Conservation (phyloP, 169 alveolate genomes). For the Babesia caballi region DNA sequence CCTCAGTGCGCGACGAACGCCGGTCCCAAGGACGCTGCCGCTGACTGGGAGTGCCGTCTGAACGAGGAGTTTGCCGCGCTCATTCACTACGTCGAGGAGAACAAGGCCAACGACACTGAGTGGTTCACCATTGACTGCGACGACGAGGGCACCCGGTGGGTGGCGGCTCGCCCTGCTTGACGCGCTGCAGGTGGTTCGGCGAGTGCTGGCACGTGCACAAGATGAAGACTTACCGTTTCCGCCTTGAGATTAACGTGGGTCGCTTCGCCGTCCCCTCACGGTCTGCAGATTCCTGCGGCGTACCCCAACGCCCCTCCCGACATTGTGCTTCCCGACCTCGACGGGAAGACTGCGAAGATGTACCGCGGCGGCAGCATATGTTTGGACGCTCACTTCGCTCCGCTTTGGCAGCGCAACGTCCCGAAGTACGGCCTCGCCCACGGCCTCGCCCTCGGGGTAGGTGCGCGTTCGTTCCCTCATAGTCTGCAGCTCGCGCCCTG, state of each 20-base stretch:
- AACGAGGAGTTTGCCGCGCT: slow-evolving; percentile 91
- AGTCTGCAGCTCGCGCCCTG: slow-evolving; percentile 91
- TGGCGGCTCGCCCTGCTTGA: too few relatives aligned
- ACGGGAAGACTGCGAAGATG: slow-evolving; percentile 96
- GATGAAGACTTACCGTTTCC: slow-evolving; percentile 87
- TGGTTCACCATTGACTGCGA: slow-evolving; percentile 93
- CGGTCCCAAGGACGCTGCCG: slow-evolving; percentile 87
- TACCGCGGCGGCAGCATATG: slow-evolving; percentile 98
- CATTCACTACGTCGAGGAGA: slow-evolving; percentile 84
- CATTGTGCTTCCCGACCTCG: slow-evolving; percentile 91
- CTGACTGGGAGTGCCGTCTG: slow-evolving; percentile 80
- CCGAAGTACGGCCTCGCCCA: slow-evolving; percentile 96
- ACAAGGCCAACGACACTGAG: slow-evolving; percentile 90
- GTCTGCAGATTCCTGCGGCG: slow-evolving; percentile 89
- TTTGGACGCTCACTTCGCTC: slow-evolving; percentile 93
- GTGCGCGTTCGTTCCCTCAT: slow-evolving; percentile 11
- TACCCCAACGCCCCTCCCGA: slow-evolving; percentile 95
- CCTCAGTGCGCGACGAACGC: slow-evolving; percentile 89
- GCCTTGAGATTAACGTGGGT: slow-evolving; percentile 85
- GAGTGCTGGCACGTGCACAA: slow-evolving; percentile 94
- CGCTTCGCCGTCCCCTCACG: neutral
- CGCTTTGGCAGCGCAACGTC: slow-evolving; percentile 90
- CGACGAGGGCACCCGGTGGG: slow-evolving; percentile 87
- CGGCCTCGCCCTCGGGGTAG: slow-evolving; percentile 90
- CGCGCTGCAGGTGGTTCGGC: slow-evolving; percentile 90